phyloP scores from a whole-genome alignment of 805 yeast genomes.

The Kuraishia cidri region DNA sequence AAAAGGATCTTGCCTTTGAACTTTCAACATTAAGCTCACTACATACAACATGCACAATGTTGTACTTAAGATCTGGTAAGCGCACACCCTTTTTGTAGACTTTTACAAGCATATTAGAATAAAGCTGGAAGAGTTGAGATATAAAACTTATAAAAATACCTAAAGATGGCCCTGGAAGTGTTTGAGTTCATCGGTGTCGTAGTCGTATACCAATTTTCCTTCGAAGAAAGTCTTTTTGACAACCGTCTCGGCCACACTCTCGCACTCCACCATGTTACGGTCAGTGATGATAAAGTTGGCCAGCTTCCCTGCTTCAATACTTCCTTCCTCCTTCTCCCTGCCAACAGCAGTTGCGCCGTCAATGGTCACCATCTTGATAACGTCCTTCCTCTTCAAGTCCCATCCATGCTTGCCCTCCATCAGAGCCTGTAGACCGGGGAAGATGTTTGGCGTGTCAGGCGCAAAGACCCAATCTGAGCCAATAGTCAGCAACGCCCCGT shows the following conservation, averaged over 20 bases:
- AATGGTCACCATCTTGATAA: conserved; percentile 12
- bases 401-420: conserved; percentile 17
- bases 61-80: too few relatives aligned
- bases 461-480: conserved; percentile 19
- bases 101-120: too few relatives aligned
- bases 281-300: conserved; percentile 15
- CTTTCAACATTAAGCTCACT: too few relatives aligned
- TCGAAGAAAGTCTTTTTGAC: conserved; percentile 15
- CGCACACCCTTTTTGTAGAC: too few relatives aligned
- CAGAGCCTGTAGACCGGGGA: conserved; percentile 16
- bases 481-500: conserved; percentile 15
- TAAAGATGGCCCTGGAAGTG: conserved; percentile 15
- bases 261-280: conserved; percentile 12
- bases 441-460: conserved; percentile 17
- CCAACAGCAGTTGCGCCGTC: conserved; percentile 15
- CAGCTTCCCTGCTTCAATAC: conserved; percentile 13
- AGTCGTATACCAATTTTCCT: conserved; percentile 15
- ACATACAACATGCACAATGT: too few relatives aligned
- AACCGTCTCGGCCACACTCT: conserved; percentile 11
- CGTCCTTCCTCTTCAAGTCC: conserved; percentile 14
- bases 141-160: too few relatives aligned
- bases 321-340: conserved; percentile 12
- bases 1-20: too few relatives aligned
- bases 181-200: conserved; percentile 14
- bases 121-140: too few relatives aligned